Evolutionary conservation across 768 basidiomycete species (phyloP).

Genomic region (Glaciozyma antarctica): DNA sequence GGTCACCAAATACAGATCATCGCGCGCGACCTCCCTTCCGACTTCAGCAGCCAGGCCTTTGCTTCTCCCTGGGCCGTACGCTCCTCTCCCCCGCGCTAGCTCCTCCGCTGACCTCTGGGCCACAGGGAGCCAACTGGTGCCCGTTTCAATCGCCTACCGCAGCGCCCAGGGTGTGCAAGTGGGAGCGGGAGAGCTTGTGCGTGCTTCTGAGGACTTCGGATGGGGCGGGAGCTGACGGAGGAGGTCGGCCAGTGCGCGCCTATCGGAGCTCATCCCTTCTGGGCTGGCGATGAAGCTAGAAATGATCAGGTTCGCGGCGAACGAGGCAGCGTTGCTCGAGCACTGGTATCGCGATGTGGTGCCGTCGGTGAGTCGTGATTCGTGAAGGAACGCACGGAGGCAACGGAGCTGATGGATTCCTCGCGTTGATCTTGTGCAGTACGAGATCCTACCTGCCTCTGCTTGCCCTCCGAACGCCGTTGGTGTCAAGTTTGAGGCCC

Average conservation of each 20-base stretch:
- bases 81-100: not conserved
- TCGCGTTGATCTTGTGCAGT: slow-evolving; percentile 5
- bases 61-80: slow-evolving; percentile 41
- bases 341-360: slow-evolving; percentile 23
- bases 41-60: slow-evolving; percentile 35
- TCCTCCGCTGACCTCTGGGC: not conserved
- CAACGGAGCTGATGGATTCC: not conserved
- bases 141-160: slow-evolving; percentile 33
- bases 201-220: not conserved
- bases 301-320: slow-evolving; percentile 5
- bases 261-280: slow-evolving; percentile 9
- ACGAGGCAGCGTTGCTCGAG: slow-evolving; percentile 8
- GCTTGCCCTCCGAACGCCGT: slow-evolving; percentile 18
- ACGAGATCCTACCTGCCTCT: not conserved
- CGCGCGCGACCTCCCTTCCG: slow-evolving; percentile 39
- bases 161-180: slow-evolving; percentile 9
- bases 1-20: slow-evolving; percentile 37
- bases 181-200: slow-evolving; percentile 22
- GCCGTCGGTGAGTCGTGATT: slow-evolving; percentile 1
- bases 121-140: slow-evolving; percentile 39
- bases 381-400: not conserved
- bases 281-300: slow-evolving; percentile 13
- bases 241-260: not conserved
- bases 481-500: slow-evolving; percentile 47
- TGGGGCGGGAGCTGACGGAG: not conserved